Evolutionary conservation across 1,139 yeast genomes (phyloP), one percentile per base, ranked within the genome.

Genomic region (Scheffersomyces insectosa): DNA sequence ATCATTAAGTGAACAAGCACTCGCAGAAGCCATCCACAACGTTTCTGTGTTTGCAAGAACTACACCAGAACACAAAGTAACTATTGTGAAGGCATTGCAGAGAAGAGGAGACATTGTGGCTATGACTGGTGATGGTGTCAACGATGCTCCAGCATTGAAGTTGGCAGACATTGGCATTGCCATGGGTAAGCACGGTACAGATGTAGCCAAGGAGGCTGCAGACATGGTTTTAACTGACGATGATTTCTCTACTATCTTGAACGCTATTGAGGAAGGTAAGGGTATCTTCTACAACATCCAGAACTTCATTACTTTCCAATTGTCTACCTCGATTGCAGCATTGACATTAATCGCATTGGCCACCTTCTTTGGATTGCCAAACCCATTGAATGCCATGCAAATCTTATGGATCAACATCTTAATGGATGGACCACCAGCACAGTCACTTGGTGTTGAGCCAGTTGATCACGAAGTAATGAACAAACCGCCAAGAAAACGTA

Each of bases 391-490:
- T 62, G 97, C 99, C 20, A 93, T 93, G 98, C 98, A 93, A 70
- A 93, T 93, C 54, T 73, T 93, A 56, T 93, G 98, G 97, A 93
- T 93, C 62, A 91, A 93, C 62, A 93, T 93, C 46, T 77, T 93
- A 50, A 93, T 93, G 99, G 99, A 93, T 68, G 99, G 99, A 0
- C 99, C 99, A 7, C 99, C 99, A 3, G 99, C 99, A 0, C 99
- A 93, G 66, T 88, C 96, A 0, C 75, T 93, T 40, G 98, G 99
- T 42, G 98, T 93, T 28, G 99, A 93, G 67, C 96, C 97, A 1
- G 98, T 91, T 20, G 98, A 91, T 60, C 89, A 87, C 49, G 95
- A 85, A 60, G 96, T 93, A 33, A 91, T 93, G 98, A 80, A 77
- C 49, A 87, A 87, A 59, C 98, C 98, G 12, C 98, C 99, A 43